Base-by-base conservation (phyloP, 441 rosid species). In the Biscutella laevigata region DNA sequence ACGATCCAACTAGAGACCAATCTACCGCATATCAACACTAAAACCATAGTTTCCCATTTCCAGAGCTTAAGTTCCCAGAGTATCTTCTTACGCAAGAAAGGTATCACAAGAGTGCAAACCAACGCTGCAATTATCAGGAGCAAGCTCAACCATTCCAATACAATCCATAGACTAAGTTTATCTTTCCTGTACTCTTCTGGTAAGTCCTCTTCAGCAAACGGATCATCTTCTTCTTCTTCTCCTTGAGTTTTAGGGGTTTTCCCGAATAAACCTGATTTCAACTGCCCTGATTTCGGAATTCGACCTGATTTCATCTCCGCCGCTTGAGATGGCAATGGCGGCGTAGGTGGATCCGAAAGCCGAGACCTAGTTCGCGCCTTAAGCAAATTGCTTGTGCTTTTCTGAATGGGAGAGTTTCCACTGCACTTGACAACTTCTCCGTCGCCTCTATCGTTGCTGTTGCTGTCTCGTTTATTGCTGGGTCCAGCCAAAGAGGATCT, bases 11-110 rank as follows among this genome's bases (percentile, higher is more conserved):
- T 76, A 1, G 84, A 76, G 4, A 81, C 77, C 42, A 81, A 61
- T 26, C 88, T 77, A 20, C 88, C 88, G 55, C 88, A 81, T 7
- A 81, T 76, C 74, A 78, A 67, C 5, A 77, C 80, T 52, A 77
- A 66, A 19, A 71, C 62, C 78, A 77, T 28, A 1, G 69, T 61
- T 39, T 57, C 78, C 82, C 86, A 80, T 57, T 80, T 80, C 86
- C 82, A 80, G 13, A 80, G 56, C 16, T 63, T 27, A 9, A 80
- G 76, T 1, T 71, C 63, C 78, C 78, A 77, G 3, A 77, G 15
- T 50, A 13, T 10, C 72, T 62, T 72, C 16, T 41, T n/a, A 51
- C 62, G 75, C 48, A 66, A 58, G 61, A 6, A 49, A 15, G 63
- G 67, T 47, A 71, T 68, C 0, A 69, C 24, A 20, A 77, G 76